phyloP scores from a whole-genome alignment of 75 land plant genomes.

The Chamaecyparis obtusa region DNA sequence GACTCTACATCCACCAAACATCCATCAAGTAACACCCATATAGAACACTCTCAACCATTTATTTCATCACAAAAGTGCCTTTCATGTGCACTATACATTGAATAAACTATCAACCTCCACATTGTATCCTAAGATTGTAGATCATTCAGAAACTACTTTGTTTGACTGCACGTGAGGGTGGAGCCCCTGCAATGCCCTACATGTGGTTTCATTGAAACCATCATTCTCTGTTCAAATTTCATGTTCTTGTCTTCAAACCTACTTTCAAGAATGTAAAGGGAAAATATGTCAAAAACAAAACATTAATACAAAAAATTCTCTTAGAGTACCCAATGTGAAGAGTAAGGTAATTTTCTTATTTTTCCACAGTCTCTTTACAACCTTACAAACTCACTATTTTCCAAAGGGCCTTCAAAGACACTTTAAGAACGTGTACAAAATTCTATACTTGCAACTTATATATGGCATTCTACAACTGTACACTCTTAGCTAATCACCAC shows the following conservation, averaged over 20 bases:
- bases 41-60: slow-evolving; percentile 8
- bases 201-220: not conserved
- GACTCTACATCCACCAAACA: slow-evolving; percentile 59
- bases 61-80: not conserved
- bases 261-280: not conserved
- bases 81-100: slow-evolving; percentile 1
- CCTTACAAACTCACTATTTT: too few relatives aligned
- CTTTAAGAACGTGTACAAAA: too few relatives aligned
- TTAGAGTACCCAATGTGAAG: too few relatives aligned
- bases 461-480: too few relatives aligned
- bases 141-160: not conserved
- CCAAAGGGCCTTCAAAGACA: too few relatives aligned
- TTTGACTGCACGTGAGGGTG: not conserved
- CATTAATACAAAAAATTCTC: too few relatives aligned
- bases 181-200: not conserved
- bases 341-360: too few relatives aligned
- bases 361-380: too few relatives aligned
- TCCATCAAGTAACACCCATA: slow-evolving; percentile 62
- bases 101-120: not conserved
- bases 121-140: not conserved
- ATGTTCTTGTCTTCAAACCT: not conserved
- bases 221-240: not conserved
- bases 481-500: too few relatives aligned
- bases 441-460: too few relatives aligned
- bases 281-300: too few relatives aligned